Evolutionary conservation across 2,329 filamentous ascomycete genomes (phyloP).

Genomic region (Zymoseptoria crescenta): DNA sequence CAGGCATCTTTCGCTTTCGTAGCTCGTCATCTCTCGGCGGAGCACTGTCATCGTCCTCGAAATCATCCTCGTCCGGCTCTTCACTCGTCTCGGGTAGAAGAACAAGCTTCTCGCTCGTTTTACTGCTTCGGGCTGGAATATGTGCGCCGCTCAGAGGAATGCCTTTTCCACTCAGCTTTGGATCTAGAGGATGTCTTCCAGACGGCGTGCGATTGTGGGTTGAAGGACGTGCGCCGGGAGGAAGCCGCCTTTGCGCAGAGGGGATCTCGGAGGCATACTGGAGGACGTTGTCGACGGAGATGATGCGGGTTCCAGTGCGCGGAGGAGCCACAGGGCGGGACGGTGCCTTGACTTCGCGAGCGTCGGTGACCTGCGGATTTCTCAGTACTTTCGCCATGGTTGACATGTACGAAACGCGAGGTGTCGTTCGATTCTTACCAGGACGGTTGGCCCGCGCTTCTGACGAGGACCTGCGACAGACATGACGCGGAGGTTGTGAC

Average conservation of each 20-base stretch:
- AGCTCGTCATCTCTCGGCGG: conserved; percentile 63
- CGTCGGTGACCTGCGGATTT: conserved; percentile 16
- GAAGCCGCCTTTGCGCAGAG: conserved; percentile 77
- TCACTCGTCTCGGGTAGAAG: conserved; percentile 73
- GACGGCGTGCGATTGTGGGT: conserved; percentile 43
- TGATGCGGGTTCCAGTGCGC: conserved; percentile 54
- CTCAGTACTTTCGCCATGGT: conserved; percentile 12
- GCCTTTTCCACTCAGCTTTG: conserved; percentile 49
- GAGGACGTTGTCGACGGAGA: conserved; percentile 87
- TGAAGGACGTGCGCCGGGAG: conserved; percentile 48
- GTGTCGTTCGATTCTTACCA: conserved; percentile 6
- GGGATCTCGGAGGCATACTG: conserved; percentile 92
- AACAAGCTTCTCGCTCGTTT: conserved; percentile 95
- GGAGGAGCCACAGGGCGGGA: conserved; percentile 7
- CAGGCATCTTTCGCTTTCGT: conserved; percentile 55
- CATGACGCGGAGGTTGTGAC: conserved; percentile 3
- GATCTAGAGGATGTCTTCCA: conserved; percentile 45
- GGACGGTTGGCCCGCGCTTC: conserved; percentile 16
- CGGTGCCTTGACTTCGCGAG: conserved; percentile 11
- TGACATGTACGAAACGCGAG: not conserved
- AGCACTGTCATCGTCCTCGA: conserved; percentile 47
- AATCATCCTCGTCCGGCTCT: conserved; percentile 41
- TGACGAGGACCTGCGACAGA: conserved; percentile 14
- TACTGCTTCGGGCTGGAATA: conserved; percentile 79
- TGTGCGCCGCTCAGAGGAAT: conserved; percentile 31